A percentile compares a stretch with the other conserved stretches of the same genome.
Evolutionary conservation across 2,329 filamentous ascomycete genomes (phyloP).

Genomic region (Talaromyces rugulosus): DNA sequence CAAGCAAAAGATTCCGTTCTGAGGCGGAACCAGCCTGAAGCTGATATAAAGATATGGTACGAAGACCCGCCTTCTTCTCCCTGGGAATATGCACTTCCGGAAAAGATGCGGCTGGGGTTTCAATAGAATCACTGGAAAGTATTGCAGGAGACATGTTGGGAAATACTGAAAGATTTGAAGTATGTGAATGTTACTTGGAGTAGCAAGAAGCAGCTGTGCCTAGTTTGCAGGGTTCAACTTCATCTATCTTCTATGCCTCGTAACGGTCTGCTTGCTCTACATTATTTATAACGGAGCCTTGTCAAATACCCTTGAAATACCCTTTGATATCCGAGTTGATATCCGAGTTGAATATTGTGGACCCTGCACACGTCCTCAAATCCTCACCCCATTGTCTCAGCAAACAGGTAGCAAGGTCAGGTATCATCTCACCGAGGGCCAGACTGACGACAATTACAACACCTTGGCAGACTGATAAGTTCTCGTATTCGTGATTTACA

Average conservation of each 20-base stretch:
- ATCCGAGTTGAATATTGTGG: not conserved
- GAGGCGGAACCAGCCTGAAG: too few relatives aligned
- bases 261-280: not conserved
- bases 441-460: not conserved
- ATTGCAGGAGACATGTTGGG: slow-evolving; percentile 1
- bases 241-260: not conserved
- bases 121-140: not conserved
- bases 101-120: not conserved
- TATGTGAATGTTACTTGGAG: slow-evolving; percentile 1
- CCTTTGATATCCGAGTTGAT: not conserved
- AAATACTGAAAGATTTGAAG: not conserved
- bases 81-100: not conserved
- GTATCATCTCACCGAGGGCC: not conserved
- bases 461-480: not conserved
- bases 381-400: not conserved
- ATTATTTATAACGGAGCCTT: not conserved
- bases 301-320: slow-evolving; percentile 1
- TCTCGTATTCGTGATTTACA: not conserved
- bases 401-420: not conserved
- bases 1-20: too few relatives aligned
- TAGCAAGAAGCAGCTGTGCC: not conserved
- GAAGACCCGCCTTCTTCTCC: too few relatives aligned
- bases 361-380: not conserved
- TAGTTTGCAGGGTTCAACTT: not conserved
- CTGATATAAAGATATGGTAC: too few relatives aligned